Evolutionary conservation across 1,284 basidiomycete genomes (phyloP).

Genomic region (Ceratobasidium sp.): DNA sequence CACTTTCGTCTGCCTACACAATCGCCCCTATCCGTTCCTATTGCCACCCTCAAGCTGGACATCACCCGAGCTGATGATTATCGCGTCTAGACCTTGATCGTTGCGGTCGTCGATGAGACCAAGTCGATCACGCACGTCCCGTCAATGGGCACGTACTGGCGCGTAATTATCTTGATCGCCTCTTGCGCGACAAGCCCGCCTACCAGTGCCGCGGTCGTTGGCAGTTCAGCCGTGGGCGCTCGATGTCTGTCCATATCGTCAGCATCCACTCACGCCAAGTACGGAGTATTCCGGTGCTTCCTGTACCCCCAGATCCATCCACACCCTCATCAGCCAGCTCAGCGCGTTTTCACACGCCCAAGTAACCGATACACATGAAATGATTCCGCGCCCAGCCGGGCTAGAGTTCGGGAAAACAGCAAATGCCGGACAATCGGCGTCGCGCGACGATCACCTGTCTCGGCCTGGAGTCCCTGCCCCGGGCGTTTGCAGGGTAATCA

Average conservation of each 20-base stretch:
- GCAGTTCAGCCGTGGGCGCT: conserved; percentile 84
- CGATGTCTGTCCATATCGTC: conserved; percentile 61
- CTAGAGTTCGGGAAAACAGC: no score
- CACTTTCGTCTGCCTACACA: conserved; percentile 26
- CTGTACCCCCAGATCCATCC: not conserved
- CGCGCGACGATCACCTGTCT: no score
- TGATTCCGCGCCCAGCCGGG: no score
- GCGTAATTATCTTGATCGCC: conserved; percentile 95
- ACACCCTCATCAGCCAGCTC: no score
- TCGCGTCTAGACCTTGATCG: conserved; percentile 48
- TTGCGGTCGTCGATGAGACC: conserved; percentile 78
- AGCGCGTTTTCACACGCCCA: no score
- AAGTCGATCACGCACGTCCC: conserved; percentile 89
- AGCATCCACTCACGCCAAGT: not conserved
- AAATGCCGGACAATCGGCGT: no score
- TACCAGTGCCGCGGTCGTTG: conserved; percentile 90
- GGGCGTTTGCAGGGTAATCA: not conserved
- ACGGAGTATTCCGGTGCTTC: not conserved
- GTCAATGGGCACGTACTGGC: conserved; percentile 92
- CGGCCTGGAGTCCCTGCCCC: no score
- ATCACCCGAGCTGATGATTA: conserved; percentile 20
- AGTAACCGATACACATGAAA: no score
- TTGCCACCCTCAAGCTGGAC: not conserved
- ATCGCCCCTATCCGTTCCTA: conserved; percentile 26
- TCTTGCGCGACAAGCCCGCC: conserved; percentile 98